Percentiles rank a stretch among this genome's conserved stretches.
Conservation (phyloP, 805 yeast species). For the Nakazawaea peltata region DNA sequence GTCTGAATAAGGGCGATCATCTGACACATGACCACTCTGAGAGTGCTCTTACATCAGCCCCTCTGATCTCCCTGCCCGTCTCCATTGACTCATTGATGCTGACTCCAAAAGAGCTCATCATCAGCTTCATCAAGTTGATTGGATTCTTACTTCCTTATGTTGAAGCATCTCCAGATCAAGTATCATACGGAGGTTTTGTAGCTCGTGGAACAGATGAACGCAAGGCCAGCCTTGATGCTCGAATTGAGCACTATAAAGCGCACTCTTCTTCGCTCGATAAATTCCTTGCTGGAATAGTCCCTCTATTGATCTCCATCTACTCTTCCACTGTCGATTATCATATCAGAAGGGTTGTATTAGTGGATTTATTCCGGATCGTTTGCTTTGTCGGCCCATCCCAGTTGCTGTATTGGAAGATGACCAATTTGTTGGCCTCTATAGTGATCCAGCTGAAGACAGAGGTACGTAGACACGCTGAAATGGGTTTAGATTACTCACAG, state of each 20-base stretch:
- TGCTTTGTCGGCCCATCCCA: constrained; percentile 26
- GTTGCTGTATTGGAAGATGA: constrained; percentile 29
- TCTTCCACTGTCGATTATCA: constrained; percentile 66
- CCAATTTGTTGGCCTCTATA: constrained; percentile 49
- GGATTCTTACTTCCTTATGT: constrained; percentile 48
- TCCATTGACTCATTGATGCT: constrained; percentile 69
- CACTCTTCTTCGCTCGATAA: constrained; percentile 17
- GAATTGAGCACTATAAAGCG: constrained; percentile 23
- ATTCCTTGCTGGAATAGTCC: constrained; percentile 41
- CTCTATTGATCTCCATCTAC: constrained; percentile 52
- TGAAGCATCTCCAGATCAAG: neutral
- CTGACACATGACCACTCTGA: neutral
- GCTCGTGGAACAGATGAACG: constrained; percentile 19
- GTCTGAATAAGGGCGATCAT: neutral
- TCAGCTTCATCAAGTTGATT: constrained; percentile 46
- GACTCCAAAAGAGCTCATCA: constrained; percentile 58
- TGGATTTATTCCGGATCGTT: constrained; percentile 45
- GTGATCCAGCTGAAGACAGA: constrained; percentile 43
- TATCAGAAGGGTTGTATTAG: constrained; percentile 48
- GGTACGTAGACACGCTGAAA: constrained; percentile 13
- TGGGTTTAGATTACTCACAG: constrained; percentile 6
- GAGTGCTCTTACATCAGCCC: too few species aligned
- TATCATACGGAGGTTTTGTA: constrained; percentile 21
- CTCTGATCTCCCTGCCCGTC: too few species aligned
- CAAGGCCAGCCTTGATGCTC: constrained; percentile 15